A percentile compares a stretch with the other conserved stretches of the same genome.
Conservation (phyloP, 2,329 filamentous ascomycete species). For the Bipolaris victoriae region DNA sequence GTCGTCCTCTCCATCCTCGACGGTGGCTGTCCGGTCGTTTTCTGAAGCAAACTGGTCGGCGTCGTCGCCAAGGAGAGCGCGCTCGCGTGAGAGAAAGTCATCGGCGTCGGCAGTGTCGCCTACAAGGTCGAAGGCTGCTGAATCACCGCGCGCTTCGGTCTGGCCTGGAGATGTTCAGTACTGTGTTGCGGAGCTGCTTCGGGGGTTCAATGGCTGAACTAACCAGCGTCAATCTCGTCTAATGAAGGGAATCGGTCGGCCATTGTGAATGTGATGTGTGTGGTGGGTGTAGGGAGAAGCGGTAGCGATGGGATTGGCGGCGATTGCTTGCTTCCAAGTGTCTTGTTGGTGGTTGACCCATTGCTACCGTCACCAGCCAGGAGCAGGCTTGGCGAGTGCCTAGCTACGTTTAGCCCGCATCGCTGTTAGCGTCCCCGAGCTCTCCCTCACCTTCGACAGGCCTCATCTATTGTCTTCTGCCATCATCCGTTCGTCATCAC, state of each 20-base stretch:
- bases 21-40: constrained; percentile 70
- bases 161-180: constrained; percentile 61
- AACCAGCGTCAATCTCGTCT: constrained; percentile 61
- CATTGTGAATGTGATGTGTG: constrained; percentile 43
- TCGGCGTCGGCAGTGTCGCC: constrained; percentile 67
- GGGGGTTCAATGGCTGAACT: constrained; percentile 32
- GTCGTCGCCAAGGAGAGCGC: constrained; percentile 88
- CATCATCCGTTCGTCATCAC: constrained; percentile 29
- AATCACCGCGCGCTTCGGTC: constrained; percentile 65
- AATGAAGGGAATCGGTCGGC: constrained; percentile 60
- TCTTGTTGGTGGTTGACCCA: constrained; percentile 20
- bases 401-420: constrained; percentile 30
- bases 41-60: constrained; percentile 85
- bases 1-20: constrained; percentile 71
- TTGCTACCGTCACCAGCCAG: constrained; percentile 21
- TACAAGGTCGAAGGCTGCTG: constrained; percentile 54
- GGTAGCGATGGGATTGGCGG: constrained; percentile 12
- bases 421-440: constrained; percentile 31
- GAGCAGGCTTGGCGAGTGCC: constrained; percentile 24
- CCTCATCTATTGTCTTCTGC: constrained; percentile 15
- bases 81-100: constrained; percentile 91
- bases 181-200: constrained; percentile 26
- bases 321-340: constrained; percentile 29
- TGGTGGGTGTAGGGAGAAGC: background rate
- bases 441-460: constrained; percentile 18